Percentiles rank a stretch among this genome's conserved stretches.
phyloP scores from a whole-genome alignment of 2,329 filamentous ascomycete genomes.

The Uncinocarpus reesii region DNA sequence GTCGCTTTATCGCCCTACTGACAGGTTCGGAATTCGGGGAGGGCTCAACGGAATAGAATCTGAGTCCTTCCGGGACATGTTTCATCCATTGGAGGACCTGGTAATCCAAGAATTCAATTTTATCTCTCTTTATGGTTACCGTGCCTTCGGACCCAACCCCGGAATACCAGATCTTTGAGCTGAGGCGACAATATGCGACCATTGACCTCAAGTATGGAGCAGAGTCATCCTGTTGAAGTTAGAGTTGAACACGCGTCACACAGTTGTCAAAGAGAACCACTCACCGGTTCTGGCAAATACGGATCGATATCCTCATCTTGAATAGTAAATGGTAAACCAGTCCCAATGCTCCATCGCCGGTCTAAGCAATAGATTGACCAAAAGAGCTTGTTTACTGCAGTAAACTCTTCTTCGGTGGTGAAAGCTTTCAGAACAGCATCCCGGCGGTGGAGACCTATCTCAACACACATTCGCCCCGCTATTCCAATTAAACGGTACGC shows the following conservation, averaged over 20 bases:
- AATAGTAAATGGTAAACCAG: slow-evolving; percentile 73
- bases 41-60: slow-evolving; percentile 51
- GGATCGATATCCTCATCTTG: slow-evolving; percentile 80
- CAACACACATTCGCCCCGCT: slow-evolving; percentile 66
- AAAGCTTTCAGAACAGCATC: slow-evolving; percentile 61
- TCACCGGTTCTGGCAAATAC: slow-evolving; percentile 65
- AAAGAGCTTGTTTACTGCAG: slow-evolving; percentile 61
- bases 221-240: slow-evolving; percentile 30
- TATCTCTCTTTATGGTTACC: slow-evolving; percentile 57
- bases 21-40: slow-evolving; percentile 40
- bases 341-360: slow-evolving; percentile 79
- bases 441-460: slow-evolving; percentile 71
- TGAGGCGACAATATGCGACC: slow-evolving; percentile 73
- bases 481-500: slow-evolving; percentile 82
- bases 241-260: background rate
- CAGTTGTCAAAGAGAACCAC: slow-evolving; percentile 13
- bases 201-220: slow-evolving; percentile 68
- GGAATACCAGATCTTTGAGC: slow-evolving; percentile 76
- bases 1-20: slow-evolving; percentile 57
- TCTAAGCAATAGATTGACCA: slow-evolving; percentile 83
- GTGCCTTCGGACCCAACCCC: slow-evolving; percentile 60
- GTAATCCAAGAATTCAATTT: slow-evolving; percentile 70
- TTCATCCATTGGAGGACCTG: slow-evolving; percentile 83
- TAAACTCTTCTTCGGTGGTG: slow-evolving; percentile 56
- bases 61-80: slow-evolving; percentile 53